Evolutionary conservation across 371 early-diverging fungal genomes (phyloP).

Genomic region (Mucor plumbeus): DNA sequence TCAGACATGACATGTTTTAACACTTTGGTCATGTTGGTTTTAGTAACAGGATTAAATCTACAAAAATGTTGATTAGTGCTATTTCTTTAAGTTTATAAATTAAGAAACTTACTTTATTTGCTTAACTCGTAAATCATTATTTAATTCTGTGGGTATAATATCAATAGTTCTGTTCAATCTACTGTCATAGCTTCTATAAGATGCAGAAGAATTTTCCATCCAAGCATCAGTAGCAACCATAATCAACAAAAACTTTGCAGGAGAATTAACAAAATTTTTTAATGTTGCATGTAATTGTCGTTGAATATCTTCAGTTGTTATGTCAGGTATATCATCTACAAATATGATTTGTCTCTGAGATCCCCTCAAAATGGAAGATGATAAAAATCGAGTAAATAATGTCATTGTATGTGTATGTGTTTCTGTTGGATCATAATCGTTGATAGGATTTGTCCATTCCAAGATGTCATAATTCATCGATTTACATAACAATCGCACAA

Average conservation of each 20-base stretch:
- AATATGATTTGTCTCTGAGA: conserved; percentile 35
- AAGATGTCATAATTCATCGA: conserved; percentile 23
- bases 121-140: conserved; percentile 10
- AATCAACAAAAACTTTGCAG: conserved; percentile 30
- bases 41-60: conserved; percentile 40
- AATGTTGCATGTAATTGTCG: conserved; percentile 32
- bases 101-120: conserved; percentile 10
- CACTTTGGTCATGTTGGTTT: conserved; percentile 17
- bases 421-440: conserved; percentile 12
- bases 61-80: background rate
- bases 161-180: conserved; percentile 7
- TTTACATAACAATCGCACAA: conserved; percentile 31
- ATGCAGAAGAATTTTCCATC: background rate
- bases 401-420: conserved; percentile 3
- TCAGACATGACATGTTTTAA: conserved; percentile 16
- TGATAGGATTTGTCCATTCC: conserved; percentile 36
- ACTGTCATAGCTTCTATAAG: background rate
- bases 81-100: background rate
- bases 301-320: conserved; percentile 22
- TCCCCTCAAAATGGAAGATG: conserved; percentile 17
- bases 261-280: background rate
- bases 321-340: conserved; percentile 51
- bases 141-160: conserved; percentile 15
- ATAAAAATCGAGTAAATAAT: conserved; percentile 15
- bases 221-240: conserved; percentile 32